These are phyloP conservation scores for Brasenia schreberi DNA, from an alignment of 164 flowering plant genomes.

Conservation along the genomic window DNA sequence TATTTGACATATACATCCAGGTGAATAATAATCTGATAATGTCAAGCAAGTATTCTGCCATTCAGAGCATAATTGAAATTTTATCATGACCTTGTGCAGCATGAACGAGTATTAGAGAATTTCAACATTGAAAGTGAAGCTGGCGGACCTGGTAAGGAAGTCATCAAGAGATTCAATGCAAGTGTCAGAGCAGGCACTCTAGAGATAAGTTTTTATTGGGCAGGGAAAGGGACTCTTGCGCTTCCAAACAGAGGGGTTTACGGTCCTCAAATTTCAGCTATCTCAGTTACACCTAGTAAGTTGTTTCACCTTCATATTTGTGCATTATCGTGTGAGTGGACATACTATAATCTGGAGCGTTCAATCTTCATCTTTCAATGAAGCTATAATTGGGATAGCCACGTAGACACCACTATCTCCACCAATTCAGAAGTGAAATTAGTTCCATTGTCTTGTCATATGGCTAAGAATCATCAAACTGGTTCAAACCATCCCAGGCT, in stretches of 20 bases:
- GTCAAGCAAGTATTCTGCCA: neutral
- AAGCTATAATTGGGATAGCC: neutral
- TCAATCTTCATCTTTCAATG: neutral
- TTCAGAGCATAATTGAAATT: neutral
- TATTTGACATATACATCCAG: conserved; percentile 63
- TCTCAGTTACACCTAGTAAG: conserved; percentile 22
- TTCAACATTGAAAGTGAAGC: conserved; percentile 29
- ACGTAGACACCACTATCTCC: neutral
- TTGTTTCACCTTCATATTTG: neutral
- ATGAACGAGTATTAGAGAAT: conserved; percentile 19
- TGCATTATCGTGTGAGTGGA: neutral
- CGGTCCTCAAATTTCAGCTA: conserved; percentile 45
- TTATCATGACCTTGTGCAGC: conserved; percentile 11
- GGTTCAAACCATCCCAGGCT: neutral
- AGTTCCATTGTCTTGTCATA: neutral
- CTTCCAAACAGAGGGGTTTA: conserved; percentile 29
- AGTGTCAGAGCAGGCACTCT: conserved; percentile 18
- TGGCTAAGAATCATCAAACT: neutral
- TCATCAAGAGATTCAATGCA: conserved; percentile 11
- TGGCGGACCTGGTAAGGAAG: conserved; percentile 16
- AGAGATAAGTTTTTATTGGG: conserved; percentile 33
- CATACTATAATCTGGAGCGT: neutral
- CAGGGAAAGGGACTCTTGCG: conserved; percentile 31
- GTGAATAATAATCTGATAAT: conserved; percentile 12
- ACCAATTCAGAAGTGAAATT: neutral